Evolutionary conservation across 768 basidiomycete genomes (phyloP).

Genomic region (Psilocybe cubensis): DNA sequence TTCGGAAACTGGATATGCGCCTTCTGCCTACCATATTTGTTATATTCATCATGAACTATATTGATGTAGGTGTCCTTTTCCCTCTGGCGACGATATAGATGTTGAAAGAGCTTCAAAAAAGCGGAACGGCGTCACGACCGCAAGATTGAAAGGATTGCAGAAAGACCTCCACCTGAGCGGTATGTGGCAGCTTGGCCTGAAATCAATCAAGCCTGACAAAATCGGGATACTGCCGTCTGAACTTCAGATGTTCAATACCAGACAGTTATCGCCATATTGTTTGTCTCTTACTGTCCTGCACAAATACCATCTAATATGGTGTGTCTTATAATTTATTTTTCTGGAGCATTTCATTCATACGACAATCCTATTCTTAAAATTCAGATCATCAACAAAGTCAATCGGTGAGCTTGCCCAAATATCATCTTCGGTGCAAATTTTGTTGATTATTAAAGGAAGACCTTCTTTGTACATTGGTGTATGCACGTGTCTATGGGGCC

Average conservation of each 20-base stretch:
- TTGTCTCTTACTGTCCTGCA: constrained; percentile 61
- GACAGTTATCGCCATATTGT: constrained; percentile 26
- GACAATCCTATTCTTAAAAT: neutral
- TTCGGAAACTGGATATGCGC: constrained; percentile 58
- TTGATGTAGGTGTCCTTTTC: constrained; percentile 48
- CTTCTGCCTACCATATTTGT: constrained; percentile 60
- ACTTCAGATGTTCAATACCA: constrained; percentile 32
- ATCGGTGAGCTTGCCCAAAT: constrained; percentile 37
- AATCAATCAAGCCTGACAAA: neutral
- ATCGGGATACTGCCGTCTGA: neutral
- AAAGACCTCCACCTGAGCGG: constrained; percentile 50
- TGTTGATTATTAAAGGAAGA: constrained; percentile 30
- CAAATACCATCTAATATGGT: constrained; percentile 75
- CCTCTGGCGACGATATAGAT: neutral
- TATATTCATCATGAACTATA: constrained; percentile 70
- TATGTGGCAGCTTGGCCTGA: constrained; percentile 11
- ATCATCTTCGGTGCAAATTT: neutral
- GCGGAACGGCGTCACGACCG: constrained; percentile 55
- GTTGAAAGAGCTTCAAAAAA: constrained; percentile 17
- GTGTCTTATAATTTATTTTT: neutral
- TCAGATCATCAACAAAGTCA: constrained; percentile 58
- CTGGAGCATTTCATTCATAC: neutral
- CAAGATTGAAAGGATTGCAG: constrained; percentile 53
- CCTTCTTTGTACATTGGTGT: constrained; percentile 65
- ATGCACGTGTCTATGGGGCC: constrained; percentile 66